Evolutionary conservation across 176 grass and related monocot genomes (phyloP).

Genomic region (Oryza meyeriana): DNA sequence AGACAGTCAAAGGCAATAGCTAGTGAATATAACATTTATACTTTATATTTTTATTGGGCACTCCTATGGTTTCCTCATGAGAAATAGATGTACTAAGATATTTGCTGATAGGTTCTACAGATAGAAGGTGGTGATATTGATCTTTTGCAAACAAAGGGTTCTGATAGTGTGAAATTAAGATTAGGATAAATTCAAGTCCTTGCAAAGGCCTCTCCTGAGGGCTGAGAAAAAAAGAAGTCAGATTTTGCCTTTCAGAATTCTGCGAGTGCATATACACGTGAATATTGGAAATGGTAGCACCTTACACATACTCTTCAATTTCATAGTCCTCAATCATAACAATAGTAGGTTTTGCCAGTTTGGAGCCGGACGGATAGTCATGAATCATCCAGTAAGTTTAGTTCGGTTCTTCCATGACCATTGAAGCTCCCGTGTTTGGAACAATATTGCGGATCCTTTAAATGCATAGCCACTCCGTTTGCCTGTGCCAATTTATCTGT

Average conservation of each 20-base stretch:
- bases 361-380: slow-evolving; percentile 90
- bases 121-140: slow-evolving; percentile 77
- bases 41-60: neutral
- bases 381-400: too few species aligned
- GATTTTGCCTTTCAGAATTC: neutral
- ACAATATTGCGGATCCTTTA: too few species aligned
- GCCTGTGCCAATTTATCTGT: too few species aligned
- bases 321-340: slow-evolving; percentile 95
- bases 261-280: neutral
- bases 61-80: neutral
- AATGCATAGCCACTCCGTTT: too few species aligned
- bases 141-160: slow-evolving; percentile 98
- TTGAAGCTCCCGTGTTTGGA: too few species aligned
- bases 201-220: neutral
- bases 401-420: too few species aligned
- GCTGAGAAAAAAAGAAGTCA: neutral
- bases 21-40: neutral
- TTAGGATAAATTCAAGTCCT: neutral
- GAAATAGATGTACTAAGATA: neutral
- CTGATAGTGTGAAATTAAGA: slow-evolving; percentile 25
- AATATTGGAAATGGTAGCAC: neutral
- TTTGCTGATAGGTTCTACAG: slow-evolving; percentile 45
- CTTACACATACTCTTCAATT: slow-evolving; percentile 99
- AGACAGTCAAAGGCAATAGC: neutral
- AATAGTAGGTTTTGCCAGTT: slow-evolving; percentile 71